phyloP scores from a whole-genome alignment of 345 rosid species.

The Gossypium turneri region DNA sequence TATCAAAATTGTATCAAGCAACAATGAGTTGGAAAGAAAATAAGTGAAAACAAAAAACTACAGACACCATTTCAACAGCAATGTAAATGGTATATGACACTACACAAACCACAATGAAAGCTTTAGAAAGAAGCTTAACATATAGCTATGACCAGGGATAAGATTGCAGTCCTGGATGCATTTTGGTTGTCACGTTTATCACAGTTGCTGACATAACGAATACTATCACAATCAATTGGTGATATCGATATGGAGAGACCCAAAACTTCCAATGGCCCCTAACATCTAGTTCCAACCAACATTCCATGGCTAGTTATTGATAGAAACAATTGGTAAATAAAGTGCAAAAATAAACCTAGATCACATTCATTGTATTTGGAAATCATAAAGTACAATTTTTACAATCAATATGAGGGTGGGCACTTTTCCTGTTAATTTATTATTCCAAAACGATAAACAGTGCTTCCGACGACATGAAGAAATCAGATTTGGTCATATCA shows the following conservation, averaged over 20 bases:
- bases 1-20: neutral
- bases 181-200: neutral
- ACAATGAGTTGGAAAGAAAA: neutral
- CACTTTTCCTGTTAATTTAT: neutral
- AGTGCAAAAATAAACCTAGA: neutral
- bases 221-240: neutral
- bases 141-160: neutral
- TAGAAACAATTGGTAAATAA: neutral
- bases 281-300: neutral
- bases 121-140: neutral
- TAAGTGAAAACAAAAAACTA: neutral
- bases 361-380: neutral
- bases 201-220: neutral
- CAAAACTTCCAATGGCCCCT: neutral
- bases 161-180: neutral
- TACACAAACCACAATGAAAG: neutral
- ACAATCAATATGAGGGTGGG: neutral
- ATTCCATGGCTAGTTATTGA: neutral
- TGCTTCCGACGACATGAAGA: neutral
- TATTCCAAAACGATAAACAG: neutral
- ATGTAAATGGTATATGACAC: neutral
- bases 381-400: neutral
- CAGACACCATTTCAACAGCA: neutral
- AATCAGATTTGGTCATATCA: neutral
- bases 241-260: no score